These are phyloP conservation scores for Voacanga thouarsii DNA, from an alignment of 257 asterid species.

Conservation along the genomic window DNA sequence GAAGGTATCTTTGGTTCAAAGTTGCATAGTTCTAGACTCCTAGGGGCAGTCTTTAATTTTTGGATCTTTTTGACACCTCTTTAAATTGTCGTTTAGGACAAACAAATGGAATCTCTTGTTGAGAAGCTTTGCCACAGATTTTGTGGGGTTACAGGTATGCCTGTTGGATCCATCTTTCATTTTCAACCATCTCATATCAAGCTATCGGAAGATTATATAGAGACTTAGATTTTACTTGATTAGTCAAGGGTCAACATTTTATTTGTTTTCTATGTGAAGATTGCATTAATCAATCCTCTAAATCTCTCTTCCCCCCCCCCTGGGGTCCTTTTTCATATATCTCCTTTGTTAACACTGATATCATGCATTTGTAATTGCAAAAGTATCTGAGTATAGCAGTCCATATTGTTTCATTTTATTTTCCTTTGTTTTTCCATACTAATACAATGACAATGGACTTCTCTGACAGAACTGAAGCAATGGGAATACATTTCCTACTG, in stretches of 20 bases:
- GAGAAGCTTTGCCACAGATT: constrained; percentile 93
- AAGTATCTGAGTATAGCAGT: background rate
- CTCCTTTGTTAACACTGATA: background rate
- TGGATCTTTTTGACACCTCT: constrained; percentile 15
- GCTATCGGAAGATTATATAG: background rate
- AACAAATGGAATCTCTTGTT: constrained; percentile 98
- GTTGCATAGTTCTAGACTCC: background rate
- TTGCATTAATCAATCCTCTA: background rate
- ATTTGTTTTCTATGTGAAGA: background rate
- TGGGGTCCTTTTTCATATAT: background rate
- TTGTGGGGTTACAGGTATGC: constrained; percentile 81
- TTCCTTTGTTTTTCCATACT: background rate
- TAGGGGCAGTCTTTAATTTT: constrained; percentile 4
- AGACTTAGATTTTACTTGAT: background rate
- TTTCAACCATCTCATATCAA: background rate
- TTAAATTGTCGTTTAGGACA: constrained; percentile 57
- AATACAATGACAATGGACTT: constrained; percentile 6
- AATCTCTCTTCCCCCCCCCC: background rate
- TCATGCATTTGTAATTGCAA: background rate
- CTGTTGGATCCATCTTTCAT: constrained; percentile 16
- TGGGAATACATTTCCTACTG: constrained; percentile 93
- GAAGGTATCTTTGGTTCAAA: constrained; percentile 49
- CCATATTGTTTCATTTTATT: background rate
- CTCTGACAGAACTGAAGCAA: constrained; percentile 64
- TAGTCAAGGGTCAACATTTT: background rate